Conservation (phyloP, 2,329 filamentous ascomycete species). For the Lasiodiplodia gonubiensis region DNA sequence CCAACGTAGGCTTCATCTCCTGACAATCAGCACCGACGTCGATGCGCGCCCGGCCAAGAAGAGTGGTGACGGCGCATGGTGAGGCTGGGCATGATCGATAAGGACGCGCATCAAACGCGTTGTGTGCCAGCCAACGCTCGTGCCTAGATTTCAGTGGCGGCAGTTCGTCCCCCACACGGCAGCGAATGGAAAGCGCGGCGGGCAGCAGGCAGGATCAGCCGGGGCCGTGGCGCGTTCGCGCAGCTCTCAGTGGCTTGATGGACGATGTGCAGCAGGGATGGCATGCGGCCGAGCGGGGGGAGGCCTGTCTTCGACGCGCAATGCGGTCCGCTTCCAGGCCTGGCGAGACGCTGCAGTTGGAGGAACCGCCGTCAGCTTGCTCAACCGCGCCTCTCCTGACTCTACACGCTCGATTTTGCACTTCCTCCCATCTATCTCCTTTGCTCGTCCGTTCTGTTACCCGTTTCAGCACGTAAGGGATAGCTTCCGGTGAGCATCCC, state of each 20-base stretch:
- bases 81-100: not conserved
- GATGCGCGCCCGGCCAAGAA: not conserved
- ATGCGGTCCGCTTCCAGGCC: conserved; percentile 16
- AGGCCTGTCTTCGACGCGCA: conserved; percentile 15
- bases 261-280: conserved; percentile 21
- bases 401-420: not conserved
- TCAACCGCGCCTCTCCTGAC: not conserved
- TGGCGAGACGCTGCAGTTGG: not conserved
- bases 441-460: not conserved
- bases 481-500: conserved; percentile 15
- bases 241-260: conserved; percentile 12
- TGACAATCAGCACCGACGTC: not conserved
- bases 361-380: not conserved
- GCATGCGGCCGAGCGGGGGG: not conserved
- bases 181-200: not conserved
- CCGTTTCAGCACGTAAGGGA: conserved; percentile 16
- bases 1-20: conserved; percentile 23
- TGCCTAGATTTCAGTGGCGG: conserved; percentile 2
- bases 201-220: conserved; percentile 9
- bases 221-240: not conserved
- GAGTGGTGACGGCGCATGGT: not conserved
- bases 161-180: conserved; percentile 5
- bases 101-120: conserved; percentile 7
- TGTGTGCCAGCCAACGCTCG: conserved; percentile 7
- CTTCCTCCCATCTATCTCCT: not conserved